These are phyloP conservation scores for Selenicereus undatus DNA, from an alignment of 148 eudicot genomes.

Conservation along the genomic window DNA sequence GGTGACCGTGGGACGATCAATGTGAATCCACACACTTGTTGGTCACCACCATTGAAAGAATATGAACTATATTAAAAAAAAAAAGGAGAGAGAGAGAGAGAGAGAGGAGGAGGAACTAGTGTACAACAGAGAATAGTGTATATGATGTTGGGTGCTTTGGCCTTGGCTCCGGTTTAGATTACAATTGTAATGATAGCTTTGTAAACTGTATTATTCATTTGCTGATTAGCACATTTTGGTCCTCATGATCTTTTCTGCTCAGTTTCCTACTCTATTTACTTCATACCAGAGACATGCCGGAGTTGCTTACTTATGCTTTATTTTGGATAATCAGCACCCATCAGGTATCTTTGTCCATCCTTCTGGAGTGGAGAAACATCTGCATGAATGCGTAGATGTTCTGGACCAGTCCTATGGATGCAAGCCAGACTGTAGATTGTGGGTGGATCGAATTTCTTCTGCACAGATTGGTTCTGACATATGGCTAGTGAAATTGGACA, in stretches of 20 bases:
- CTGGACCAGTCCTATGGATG: constrained; percentile 49
- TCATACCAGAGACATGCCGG: neutral
- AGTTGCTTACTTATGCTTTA: neutral
- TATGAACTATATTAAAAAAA: too few relatives aligned
- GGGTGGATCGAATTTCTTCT: constrained; percentile 56
- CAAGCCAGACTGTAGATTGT: constrained; percentile 43
- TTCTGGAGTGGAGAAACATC: constrained; percentile 44
- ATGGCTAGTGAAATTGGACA: constrained; percentile 57
- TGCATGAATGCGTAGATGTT: constrained; percentile 40
- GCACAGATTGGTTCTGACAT: constrained; percentile 39
- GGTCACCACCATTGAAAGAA: too few relatives aligned
- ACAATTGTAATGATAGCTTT: too few relatives aligned
- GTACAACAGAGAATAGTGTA: too few relatives aligned
- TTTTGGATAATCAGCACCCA: constrained; percentile 31
- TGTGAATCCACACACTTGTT: too few relatives aligned
- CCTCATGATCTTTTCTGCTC: too few relatives aligned
- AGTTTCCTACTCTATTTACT: neutral
- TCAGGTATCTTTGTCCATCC: constrained; percentile 50
- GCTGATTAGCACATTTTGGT: neutral
- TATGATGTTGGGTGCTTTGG: too few relatives aligned
- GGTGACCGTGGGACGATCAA: too few relatives aligned
- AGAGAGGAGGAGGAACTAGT: too few relatives aligned
- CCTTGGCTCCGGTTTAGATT: too few relatives aligned
- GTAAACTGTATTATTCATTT: too few relatives aligned
- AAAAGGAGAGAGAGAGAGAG: too few relatives aligned